phyloP scores from a whole-genome alignment of 148 eudicot genomes.

The Polygonum aviculare region DNA sequence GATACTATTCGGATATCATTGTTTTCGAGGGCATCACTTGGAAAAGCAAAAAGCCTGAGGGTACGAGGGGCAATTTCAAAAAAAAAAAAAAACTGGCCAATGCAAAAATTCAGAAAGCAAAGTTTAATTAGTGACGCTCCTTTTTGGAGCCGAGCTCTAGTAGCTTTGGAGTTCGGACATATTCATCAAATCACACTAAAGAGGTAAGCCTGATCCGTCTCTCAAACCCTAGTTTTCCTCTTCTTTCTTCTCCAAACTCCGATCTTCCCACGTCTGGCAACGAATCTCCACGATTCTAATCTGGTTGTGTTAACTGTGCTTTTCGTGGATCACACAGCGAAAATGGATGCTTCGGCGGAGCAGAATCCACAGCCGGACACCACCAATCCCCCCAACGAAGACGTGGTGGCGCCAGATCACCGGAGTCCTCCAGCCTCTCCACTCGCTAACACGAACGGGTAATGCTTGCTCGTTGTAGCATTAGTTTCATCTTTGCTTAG shows the following conservation, averaged over 20 bases:
- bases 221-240: slow-evolving; percentile 1
- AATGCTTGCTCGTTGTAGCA: background rate
- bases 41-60: too few species aligned
- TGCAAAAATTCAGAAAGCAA: background rate
- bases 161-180: background rate
- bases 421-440: slow-evolving; percentile 1
- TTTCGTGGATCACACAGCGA: background rate
- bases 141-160: background rate
- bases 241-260: background rate
- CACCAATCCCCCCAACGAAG: slow-evolving; percentile 16
- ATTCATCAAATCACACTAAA: background rate
- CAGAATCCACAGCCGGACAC: slow-evolving; percentile 19
- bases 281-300: background rate
- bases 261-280: background rate
- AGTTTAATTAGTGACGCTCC: background rate
- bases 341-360: slow-evolving; percentile 22
- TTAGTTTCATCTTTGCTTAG: background rate
- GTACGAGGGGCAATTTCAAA: too few species aligned
- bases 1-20: too few species aligned
- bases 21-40: too few species aligned
- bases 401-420: slow-evolving; percentile 15
- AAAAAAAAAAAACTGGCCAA: background rate
- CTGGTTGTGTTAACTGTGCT: background rate
- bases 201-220: background rate
- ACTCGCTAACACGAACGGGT: slow-evolving; percentile 23